These are phyloP conservation scores for Chaetomium sp. DNA, from an alignment of 2,329 filamentous ascomycete species.

Conservation along the genomic window DNA sequence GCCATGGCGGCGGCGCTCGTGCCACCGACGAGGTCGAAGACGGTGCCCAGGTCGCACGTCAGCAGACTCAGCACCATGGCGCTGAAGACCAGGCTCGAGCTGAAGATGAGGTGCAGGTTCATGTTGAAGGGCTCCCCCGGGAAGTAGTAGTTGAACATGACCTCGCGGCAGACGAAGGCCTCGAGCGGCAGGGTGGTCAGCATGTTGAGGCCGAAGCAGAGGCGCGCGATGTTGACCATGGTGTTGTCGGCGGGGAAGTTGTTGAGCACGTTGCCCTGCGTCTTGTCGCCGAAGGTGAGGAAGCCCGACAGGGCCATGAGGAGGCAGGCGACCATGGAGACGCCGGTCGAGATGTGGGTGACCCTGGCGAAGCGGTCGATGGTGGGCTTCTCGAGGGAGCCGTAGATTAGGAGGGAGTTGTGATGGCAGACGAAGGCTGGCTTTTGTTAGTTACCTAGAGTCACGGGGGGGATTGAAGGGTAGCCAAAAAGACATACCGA, in stretches of 20 bases:
- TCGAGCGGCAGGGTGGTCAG: slow-evolving; percentile 94
- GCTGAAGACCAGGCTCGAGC: slow-evolving; percentile 75
- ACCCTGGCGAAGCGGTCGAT: slow-evolving; percentile 92
- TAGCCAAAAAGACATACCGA: slow-evolving; percentile 63
- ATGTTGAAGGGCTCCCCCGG: slow-evolving; percentile 74
- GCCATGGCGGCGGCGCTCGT: slow-evolving; percentile 93
- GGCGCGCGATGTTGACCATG: slow-evolving; percentile 90
- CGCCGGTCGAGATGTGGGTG: slow-evolving; percentile 87
- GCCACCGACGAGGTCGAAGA: slow-evolving; percentile 94
- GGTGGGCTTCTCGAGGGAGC: slow-evolving; percentile 88
- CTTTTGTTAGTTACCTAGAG: background rate
- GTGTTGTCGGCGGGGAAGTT: slow-evolving; percentile 91
- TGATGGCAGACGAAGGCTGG: slow-evolving; percentile 75
- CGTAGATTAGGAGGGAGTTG: slow-evolving; percentile 96
- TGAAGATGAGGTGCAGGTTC: slow-evolving; percentile 83
- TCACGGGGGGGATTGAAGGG: background rate
- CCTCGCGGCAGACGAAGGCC: slow-evolving; percentile 95
- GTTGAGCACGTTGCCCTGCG: slow-evolving; percentile 94
- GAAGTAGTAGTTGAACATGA: slow-evolving; percentile 85
- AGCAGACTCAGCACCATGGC: slow-evolving; percentile 78
- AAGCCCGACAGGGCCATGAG: slow-evolving; percentile 87
- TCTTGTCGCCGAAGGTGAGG: slow-evolving; percentile 88
- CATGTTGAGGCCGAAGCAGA: slow-evolving; percentile 99
- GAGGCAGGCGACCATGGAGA: slow-evolving; percentile 91
- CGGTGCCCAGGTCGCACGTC: slow-evolving; percentile 89